Conservation (phyloP, 2,329 filamentous ascomycete species). For the Gremmenia infestans region DNA sequence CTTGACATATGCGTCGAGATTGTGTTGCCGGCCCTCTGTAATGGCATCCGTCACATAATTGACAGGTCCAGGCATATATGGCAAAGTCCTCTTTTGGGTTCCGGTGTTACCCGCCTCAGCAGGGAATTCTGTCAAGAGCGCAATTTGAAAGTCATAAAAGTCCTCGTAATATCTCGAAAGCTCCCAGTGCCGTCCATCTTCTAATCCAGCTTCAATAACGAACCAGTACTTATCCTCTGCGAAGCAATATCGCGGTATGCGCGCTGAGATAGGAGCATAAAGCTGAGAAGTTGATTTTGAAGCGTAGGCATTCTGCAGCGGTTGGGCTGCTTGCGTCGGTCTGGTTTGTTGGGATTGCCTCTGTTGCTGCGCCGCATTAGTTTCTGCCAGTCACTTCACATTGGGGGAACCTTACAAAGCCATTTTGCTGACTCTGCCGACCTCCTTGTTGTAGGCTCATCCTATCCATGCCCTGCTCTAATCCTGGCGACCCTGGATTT, state of each 20-base stretch:
- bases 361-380: slow-evolving; percentile 13
- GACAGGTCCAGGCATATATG: slow-evolving; percentile 97
- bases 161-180: slow-evolving; percentile 94
- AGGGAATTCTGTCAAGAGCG: slow-evolving; percentile 85
- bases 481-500: slow-evolving; percentile 45
- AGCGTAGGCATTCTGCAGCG: slow-evolving; percentile 31
- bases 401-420: slow-evolving; percentile 38
- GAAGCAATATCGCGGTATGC: slow-evolving; percentile 89
- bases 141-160: slow-evolving; percentile 98
- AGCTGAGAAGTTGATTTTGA: slow-evolving; percentile 49
- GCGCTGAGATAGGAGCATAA: slow-evolving; percentile 73
- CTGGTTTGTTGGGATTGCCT: slow-evolving; percentile 25
- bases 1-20: slow-evolving; percentile 92
- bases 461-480: slow-evolving; percentile 69
- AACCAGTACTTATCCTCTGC: slow-evolving; percentile 99
- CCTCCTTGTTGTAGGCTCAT: slow-evolving; percentile 66
- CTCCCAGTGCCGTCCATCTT: slow-evolving; percentile 90
- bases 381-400: slow-evolving; percentile 3
- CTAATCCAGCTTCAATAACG: slow-evolving; percentile 84
- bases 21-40: slow-evolving; percentile 86
- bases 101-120: slow-evolving; percentile 86
- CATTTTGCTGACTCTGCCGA: slow-evolving; percentile 44
- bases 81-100: slow-evolving; percentile 72
- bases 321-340: slow-evolving; percentile 20
- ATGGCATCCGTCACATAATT: slow-evolving; percentile 98